Base-by-base conservation (phyloP, 805 yeast species). In the Candida succiphila region DNA sequence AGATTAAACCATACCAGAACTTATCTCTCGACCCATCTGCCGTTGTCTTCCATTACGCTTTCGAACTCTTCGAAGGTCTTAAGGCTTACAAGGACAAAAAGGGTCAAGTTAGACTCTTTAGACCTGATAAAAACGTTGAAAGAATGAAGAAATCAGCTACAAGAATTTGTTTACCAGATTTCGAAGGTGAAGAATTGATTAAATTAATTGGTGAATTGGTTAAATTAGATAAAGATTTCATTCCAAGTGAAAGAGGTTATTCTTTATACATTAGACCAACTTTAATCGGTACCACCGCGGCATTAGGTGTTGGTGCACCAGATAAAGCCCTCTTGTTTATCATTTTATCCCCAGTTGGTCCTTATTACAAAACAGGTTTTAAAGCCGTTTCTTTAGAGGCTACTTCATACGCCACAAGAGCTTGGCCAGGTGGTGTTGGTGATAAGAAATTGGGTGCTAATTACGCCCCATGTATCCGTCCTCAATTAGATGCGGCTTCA, bases 361-460 rank as follows among this genome's bases (percentile, higher is more conserved):
- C 97, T 18, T 92, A 89, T 72, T 86, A 82, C 64, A 71, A 81
- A 51, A 82, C 95, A 15, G 96, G 97, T 15, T 89, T 89, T 76
- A 87, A 88, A 63, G 96, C 97, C 27, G 95, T 92, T 35, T 69
- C 75, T 40, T 71, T 92, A 43, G 96, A 89, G 64, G 96, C 97
- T 45, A 88, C 96, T 24, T 95, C 86, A 55, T 78, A 84, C 48
- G 95, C 95, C 32, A 88, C 88, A 23, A 83, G 98, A 67, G 97
- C 98, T 21, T 89, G 97, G 97, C 97, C 97, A 54, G 95, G 95
- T 52, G 98, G 97, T 60, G 87, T 78, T 48, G 98, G 98, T 62
- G 82, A 89, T 74, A 80, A 75, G 61, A 89, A 89, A 63, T 75
- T 89, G 51, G 98, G 98, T 60, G 96, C 95, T 40, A 89, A 89